phyloP scores from a whole-genome alignment of 768 basidiomycete genomes.

The Coprinellus aureogranulatus region DNA sequence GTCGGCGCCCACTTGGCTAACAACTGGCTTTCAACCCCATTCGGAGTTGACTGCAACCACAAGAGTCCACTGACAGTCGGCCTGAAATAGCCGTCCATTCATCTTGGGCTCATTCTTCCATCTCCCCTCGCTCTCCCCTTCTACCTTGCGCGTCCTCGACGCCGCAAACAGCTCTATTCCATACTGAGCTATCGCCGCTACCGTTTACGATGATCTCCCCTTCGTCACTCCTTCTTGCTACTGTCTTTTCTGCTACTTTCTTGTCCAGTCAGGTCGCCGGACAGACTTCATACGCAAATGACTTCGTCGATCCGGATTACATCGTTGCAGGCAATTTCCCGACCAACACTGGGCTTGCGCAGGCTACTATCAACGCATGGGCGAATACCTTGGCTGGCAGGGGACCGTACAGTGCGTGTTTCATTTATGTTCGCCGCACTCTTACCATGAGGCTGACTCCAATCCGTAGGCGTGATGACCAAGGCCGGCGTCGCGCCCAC shows the following conservation, averaged over 20 bases:
- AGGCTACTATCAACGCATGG: conserved; percentile 44
- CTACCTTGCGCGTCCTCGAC: too few relatives aligned
- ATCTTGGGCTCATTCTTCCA: too few relatives aligned
- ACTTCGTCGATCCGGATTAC: conserved; percentile 53
- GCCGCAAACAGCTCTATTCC: too few relatives aligned
- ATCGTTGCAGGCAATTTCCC: conserved; percentile 43
- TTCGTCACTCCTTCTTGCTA: conserved; percentile 3
- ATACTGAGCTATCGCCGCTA: too few relatives aligned
- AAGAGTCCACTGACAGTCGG: too few relatives aligned
- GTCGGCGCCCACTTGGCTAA: too few relatives aligned
- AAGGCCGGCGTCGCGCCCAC: conserved; percentile 49
- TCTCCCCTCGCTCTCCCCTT: too few relatives aligned
- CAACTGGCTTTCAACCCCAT: too few relatives aligned
- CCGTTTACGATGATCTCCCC: too few relatives aligned
- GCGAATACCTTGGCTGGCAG: conserved; percentile 39
- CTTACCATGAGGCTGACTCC: neutral
- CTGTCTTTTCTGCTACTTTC: conserved; percentile 3
- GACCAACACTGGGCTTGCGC: conserved; percentile 42
- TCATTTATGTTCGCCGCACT: neutral
- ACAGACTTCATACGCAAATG: conserved; percentile 42
- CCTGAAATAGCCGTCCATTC: too few relatives aligned
- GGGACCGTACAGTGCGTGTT: conserved; percentile 56
- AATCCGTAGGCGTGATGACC: conserved; percentile 42
- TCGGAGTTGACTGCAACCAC: too few relatives aligned
- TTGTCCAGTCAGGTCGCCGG: neutral